These are phyloP conservation scores for Phytophthora tentaculata DNA, from an alignment of 352 stramenopile genomes.

Conservation along the genomic window DNA sequence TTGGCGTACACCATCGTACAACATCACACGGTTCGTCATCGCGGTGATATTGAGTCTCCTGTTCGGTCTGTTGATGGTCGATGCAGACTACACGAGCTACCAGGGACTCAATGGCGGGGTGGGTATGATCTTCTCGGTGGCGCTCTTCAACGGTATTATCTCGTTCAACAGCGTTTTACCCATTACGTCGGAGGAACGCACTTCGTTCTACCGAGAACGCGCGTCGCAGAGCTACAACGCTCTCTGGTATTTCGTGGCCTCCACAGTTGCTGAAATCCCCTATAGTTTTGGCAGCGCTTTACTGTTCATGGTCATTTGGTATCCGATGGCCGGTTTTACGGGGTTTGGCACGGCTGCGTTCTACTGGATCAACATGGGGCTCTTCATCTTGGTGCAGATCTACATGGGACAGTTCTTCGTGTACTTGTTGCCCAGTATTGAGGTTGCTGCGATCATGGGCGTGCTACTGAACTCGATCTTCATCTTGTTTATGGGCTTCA, in stretches of 20 bases:
- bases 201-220: conserved; percentile 67
- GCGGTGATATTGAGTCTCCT: conserved; percentile 57
- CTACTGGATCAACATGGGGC: conserved; percentile 51
- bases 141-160: conserved; percentile 81
- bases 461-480: conserved; percentile 54
- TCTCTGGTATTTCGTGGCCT: conserved; percentile 58
- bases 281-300: conserved; percentile 49
- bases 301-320: conserved; percentile 53
- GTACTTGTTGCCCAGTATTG: conserved; percentile 41
- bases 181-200: conserved; percentile 77
- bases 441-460: conserved; percentile 38
- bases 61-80: conserved; percentile 66
- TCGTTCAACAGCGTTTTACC: conserved; percentile 69
- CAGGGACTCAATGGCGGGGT: conserved; percentile 52
- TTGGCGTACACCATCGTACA: conserved; percentile 86
- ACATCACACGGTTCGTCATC: conserved; percentile 71
- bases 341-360: conserved; percentile 41
- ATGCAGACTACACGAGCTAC: conserved; percentile 58
- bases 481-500: conserved; percentile 59
- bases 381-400: conserved; percentile 49
- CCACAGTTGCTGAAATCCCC: conserved; percentile 60
- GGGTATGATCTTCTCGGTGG: conserved; percentile 81
- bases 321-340: conserved; percentile 52
- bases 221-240: conserved; percentile 82
- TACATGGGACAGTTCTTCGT: conserved; percentile 53